Conservation (phyloP, 352 stramenopile species). For the Peronospora destructor region DNA sequence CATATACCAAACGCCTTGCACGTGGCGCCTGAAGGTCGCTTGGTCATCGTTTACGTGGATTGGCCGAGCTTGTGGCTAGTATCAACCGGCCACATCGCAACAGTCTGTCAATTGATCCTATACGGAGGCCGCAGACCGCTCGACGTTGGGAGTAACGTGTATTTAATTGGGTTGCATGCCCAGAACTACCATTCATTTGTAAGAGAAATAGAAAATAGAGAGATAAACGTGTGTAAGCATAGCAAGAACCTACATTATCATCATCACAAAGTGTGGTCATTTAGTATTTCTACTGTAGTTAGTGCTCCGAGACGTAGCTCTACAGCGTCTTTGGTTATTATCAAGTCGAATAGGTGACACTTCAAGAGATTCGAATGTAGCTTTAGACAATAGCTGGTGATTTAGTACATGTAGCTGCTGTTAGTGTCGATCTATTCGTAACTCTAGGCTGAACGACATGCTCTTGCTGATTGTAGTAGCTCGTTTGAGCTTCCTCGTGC, state of each 20-base stretch:
- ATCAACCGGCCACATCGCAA: conserved; percentile 22
- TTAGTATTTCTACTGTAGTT: neutral
- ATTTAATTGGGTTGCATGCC: conserved; percentile 33
- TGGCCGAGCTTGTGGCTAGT: conserved; percentile 16
- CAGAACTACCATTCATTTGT: conserved; percentile 25
- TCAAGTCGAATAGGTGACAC: neutral
- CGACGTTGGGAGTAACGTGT: conserved; percentile 23
- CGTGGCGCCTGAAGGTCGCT: conserved; percentile 35
- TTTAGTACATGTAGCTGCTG: neutral
- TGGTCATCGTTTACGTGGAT: conserved; percentile 21
- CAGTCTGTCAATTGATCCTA: conserved; percentile 26
- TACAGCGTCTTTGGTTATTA: too few relatives aligned
- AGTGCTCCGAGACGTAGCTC: too few relatives aligned
- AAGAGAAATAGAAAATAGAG: conserved; percentile 12
- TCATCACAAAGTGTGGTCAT: neutral
- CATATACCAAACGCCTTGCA: conserved; percentile 18
- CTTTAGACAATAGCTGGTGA: neutral
- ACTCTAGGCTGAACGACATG: conserved; percentile 9
- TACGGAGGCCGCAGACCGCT: conserved; percentile 17
- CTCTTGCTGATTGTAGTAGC: conserved; percentile 28
- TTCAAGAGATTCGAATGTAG: neutral
- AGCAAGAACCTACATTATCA: conserved; percentile 11
- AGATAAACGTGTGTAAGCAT: conserved; percentile 17
- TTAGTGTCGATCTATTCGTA: neutral
- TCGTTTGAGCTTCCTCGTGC: conserved; percentile 31